Conservation (phyloP, 1,284 basidiomycete genomes). For the Fomitopsis pinicola region DNA sequence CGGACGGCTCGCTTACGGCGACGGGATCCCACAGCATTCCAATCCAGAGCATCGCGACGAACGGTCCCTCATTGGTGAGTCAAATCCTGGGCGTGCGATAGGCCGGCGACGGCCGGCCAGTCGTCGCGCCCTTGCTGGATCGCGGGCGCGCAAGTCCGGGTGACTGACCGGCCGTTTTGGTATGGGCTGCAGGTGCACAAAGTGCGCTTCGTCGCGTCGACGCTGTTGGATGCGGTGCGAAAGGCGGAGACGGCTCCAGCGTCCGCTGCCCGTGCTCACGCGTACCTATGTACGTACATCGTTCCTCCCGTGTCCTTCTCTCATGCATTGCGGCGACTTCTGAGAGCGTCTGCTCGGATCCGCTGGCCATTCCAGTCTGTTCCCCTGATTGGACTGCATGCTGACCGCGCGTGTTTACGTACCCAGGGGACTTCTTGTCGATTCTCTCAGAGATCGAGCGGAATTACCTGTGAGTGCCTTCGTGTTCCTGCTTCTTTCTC, state of each 20-base stretch:
- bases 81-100: background rate
- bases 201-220: conserved; percentile 86
- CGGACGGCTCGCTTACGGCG: conserved; percentile 4
- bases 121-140: background rate
- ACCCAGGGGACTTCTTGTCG: conserved; percentile 81
- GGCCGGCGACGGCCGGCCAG: background rate
- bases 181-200: conserved; percentile 60
- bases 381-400: conserved; percentile 5
- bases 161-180: background rate
- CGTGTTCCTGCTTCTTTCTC: conserved; percentile 5
- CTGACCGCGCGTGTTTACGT: conserved; percentile 2
- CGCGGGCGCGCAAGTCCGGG: background rate
- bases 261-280: conserved; percentile 73
- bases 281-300: conserved; percentile 63
- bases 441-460: conserved; percentile 86
- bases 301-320: background rate
- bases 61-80: conserved; percentile 72
- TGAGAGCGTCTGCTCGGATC: conserved; percentile 1
- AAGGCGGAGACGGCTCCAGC: conserved; percentile 74
- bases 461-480: conserved; percentile 66
- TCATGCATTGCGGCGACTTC: background rate
- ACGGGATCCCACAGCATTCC: conserved; percentile 57
- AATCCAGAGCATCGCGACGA: conserved; percentile 87
- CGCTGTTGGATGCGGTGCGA: conserved; percentile 79
- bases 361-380: conserved; percentile 10